Base-by-base conservation (phyloP, 352 stramenopile genomes). In the Pythium periplocum region DNA sequence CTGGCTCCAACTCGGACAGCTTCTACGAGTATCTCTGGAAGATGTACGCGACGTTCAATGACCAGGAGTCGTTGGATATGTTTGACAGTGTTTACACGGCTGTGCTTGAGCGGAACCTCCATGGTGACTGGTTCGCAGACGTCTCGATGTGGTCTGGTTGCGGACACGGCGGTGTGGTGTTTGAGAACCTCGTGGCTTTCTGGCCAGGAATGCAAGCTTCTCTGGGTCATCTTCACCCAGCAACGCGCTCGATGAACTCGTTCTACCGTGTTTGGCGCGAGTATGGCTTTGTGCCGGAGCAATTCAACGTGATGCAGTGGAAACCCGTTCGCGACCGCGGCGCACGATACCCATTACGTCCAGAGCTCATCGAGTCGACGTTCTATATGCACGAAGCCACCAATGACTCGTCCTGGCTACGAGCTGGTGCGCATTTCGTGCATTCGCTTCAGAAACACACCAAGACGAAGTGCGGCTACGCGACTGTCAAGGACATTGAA, bases 1-100 rank as follows among this genome's bases (percentile, higher is more conserved):
- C 93, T 5, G 94, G 93, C 6, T 88, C 83, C 6, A 99, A 99
- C 64, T 96, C 93, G 4, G 97, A 99, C 70, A 98, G 86, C 41
- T 99, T 99, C 60, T 99, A 98, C 71, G 97, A 99, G 73, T 98
- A 99, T 58, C 68, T 98, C 11, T 64, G 98, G 45, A 99, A 99
- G 68, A 96, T 97, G 68, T 97, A 98, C 64, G 78, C 96, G 45
- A 71, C 98, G 12, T 98, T 98, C 68, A 86, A 86, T 47, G 94
- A 99, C 48, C 73, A 84, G 48, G 78, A 96, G 69, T 71, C 95
- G 68, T 77, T 98, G 69, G 87, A 80, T 30, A 98, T 98, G 90
- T 97, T 93, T 41, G 68, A 75, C 8, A 55, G 66, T 55, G 75
- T 92, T 4, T 93, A 93, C 51, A 64, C 73, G 4, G 62, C 75